Evolutionary conservation across 177 flowering plant genomes (phyloP).

Genomic region (Vitis hybrid): DNA sequence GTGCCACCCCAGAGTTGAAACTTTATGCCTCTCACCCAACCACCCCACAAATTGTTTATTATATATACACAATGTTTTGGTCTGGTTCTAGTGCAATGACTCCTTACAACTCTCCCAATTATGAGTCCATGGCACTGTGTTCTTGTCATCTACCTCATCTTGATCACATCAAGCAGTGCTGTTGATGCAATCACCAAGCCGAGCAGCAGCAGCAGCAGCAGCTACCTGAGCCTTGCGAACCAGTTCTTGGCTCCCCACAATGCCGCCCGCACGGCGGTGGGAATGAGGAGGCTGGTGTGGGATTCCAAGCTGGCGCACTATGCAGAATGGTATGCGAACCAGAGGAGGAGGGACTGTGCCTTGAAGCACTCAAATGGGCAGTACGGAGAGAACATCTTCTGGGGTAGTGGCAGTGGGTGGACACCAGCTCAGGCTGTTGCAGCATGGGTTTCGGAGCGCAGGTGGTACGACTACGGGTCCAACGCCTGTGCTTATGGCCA

Average conservation of each 20-base stretch:
- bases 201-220: neutral
- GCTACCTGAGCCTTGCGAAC: slow-evolving; percentile 5
- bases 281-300: slow-evolving; percentile 30
- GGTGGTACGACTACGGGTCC: slow-evolving; percentile 25
- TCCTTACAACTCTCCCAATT: neutral
- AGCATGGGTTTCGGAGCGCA: slow-evolving; percentile 32
- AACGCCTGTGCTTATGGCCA: slow-evolving; percentile 27
- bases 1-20: slow-evolving; percentile 31
- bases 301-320: slow-evolving; percentile 24
- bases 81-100: neutral
- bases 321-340: slow-evolving; percentile 31
- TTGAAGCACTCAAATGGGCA: slow-evolving; percentile 38
- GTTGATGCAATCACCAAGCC: neutral
- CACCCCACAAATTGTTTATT: neutral
- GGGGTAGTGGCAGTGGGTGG: slow-evolving; percentile 41
- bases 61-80: neutral
- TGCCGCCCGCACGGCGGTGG: slow-evolving; percentile 20
- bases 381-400: slow-evolving; percentile 43
- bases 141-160: neutral
- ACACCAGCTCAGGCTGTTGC: slow-evolving; percentile 35
- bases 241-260: slow-evolving; percentile 39
- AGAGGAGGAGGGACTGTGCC: slow-evolving; percentile 28
- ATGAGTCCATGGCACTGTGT: neutral
- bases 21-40: slow-evolving; percentile 1
- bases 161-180: slow-evolving; percentile 10